Conservation (phyloP, 306 rosid genomes). For the Citrullus mucosospermus region DNA sequence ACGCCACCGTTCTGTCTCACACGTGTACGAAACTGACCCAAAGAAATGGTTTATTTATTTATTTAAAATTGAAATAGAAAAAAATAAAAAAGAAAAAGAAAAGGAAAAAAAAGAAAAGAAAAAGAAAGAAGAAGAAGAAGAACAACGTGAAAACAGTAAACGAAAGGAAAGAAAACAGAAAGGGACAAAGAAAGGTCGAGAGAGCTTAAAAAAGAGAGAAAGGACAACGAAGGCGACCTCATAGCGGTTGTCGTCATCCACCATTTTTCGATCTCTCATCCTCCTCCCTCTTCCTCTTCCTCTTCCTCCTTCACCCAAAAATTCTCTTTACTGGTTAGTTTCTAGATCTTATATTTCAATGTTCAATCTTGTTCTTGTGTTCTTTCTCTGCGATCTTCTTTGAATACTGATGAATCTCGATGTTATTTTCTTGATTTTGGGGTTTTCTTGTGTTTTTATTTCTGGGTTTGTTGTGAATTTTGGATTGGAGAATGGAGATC, state of each 20-base stretch:
- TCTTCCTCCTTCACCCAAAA: background rate
- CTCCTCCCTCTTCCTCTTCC: background rate
- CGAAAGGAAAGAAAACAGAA: constrained; percentile 4
- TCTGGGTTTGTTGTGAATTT: background rate
- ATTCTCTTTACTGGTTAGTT: background rate
- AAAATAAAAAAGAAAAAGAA: background rate
- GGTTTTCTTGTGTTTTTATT: background rate
- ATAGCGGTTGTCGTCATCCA: constrained; percentile 5
- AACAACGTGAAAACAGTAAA: constrained; percentile 4
- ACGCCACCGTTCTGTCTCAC: constrained; percentile 8
- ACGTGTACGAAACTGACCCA: constrained; percentile 5
- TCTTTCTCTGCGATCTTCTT: background rate
- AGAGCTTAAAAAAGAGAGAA: constrained; percentile 2
- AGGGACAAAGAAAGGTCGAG: constrained; percentile 3
- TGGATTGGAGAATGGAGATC: background rate
- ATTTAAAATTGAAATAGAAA: background rate
- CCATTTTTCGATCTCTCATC: constrained; percentile 4
- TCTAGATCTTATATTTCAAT: background rate
- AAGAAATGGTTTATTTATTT: background rate
- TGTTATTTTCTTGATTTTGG: background rate
- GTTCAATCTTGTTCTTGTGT: background rate
- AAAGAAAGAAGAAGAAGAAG: background rate
- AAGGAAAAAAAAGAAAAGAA: background rate
- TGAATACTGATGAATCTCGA: background rate
- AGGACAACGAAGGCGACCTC: constrained; percentile 7